Evolutionary conservation across 2,329 filamentous ascomycete species (phyloP).

Genomic region (Aspergillus uvarum): DNA sequence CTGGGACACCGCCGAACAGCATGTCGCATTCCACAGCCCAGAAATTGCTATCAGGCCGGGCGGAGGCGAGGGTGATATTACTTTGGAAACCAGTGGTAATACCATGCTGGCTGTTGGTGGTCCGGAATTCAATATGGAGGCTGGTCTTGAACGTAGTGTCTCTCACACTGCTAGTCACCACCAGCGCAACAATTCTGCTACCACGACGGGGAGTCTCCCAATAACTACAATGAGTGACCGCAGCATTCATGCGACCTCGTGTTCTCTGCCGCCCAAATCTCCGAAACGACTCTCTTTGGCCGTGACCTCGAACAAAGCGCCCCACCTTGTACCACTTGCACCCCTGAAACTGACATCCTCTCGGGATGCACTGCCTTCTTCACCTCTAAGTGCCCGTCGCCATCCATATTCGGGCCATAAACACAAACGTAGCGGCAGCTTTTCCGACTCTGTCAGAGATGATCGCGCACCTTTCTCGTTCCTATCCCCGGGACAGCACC

Average conservation of each 20-base stretch:
- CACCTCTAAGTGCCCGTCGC: slow-evolving; percentile 32
- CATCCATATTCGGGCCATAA: slow-evolving; percentile 54
- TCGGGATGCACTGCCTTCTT: slow-evolving; percentile 29
- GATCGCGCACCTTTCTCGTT: slow-evolving; percentile 55
- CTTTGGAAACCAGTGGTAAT: slow-evolving; percentile 34
- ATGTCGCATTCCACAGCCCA: slow-evolving; percentile 56
- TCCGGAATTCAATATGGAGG: slow-evolving; percentile 13
- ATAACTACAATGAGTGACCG: slow-evolving; percentile 45
- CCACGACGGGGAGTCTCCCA: slow-evolving; percentile 37
- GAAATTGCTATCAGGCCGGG: slow-evolving; percentile 73
- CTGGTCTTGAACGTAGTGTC: slow-evolving; percentile 1
- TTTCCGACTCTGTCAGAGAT: slow-evolving; percentile 79
- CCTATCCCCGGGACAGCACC: slow-evolving; percentile 43
- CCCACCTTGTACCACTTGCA: slow-evolving; percentile 44
- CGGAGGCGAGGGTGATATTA: slow-evolving; percentile 58
- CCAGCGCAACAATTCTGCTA: slow-evolving; percentile 37
- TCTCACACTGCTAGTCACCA: slow-evolving; percentile 25
- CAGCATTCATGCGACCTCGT: slow-evolving; percentile 60
- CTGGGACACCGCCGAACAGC: slow-evolving; percentile 75
- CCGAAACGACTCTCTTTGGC: slow-evolving; percentile 40
- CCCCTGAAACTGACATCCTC: slow-evolving; percentile 31
- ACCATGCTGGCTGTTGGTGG: slow-evolving; percentile 19
- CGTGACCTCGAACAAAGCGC: slow-evolving; percentile 34
- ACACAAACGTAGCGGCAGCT: slow-evolving; percentile 84
- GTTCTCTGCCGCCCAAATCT: slow-evolving; percentile 56